Base-by-base conservation (phyloP, 257 asterid genomes). In the Coffea canephora region DNA sequence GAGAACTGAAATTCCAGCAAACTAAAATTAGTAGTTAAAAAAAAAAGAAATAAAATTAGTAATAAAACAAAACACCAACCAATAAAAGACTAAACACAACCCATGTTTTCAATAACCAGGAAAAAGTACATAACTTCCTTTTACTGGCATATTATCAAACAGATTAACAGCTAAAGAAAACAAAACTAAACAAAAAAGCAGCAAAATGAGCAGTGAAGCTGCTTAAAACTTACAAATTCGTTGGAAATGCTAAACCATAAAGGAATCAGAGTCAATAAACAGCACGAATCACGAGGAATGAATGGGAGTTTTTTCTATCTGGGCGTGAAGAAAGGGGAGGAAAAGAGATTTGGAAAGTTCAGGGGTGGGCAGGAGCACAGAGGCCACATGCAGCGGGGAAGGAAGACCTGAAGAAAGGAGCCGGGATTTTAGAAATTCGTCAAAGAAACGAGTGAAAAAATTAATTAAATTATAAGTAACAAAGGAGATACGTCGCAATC, bases 401-500 rank as follows among this genome's bases (percentile, higher is more conserved):
- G 8, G 13, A 21, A 46, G 13, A 41, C n/a, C 5, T 45, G 15
- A 18, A 48, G 61, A 71, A 48, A 31, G 8, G 48, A 45, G 73
- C 79, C 49, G 73, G 50, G 62, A 76, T 76, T 18, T 43, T 46
- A 49, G 79, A 64, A 76, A 43, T 11, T 21, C 9, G 27, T 8
- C 11, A 21, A 5, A 10, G 36, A 36, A 74, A 19, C 14, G 41
- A 48, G 43, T 61, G 55, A 59, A 41, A 19, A 15, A 31, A 31
- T 31, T 31, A 39, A 57, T 39, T 41, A 39, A 34, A 10, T 55
- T 10, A 8, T 59, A 45, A 62, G 25, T 43, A 75, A 41, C 25
- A 54, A 45, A 79, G 36, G 43, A 68, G 83, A 84, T 27, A 76
- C 61, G 83, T 86, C 89, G 81, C 86, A 84, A 84, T 91, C 89